Evolutionary conservation across 306 rosid genomes (phyloP).

Genomic region (Canavalia ensiformis): DNA sequence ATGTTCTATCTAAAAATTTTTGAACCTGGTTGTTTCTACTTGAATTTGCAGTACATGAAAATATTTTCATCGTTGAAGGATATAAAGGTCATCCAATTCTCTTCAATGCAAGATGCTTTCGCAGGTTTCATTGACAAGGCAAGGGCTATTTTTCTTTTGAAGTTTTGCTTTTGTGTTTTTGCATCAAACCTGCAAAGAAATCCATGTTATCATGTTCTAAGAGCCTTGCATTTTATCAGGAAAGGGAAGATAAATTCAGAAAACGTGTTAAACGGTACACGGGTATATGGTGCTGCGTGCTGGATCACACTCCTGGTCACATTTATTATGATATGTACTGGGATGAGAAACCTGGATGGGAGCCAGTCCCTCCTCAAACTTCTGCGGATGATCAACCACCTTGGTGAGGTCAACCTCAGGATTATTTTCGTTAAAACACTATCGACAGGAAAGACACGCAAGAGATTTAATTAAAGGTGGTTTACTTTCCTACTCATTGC

Average conservation of each 20-base stretch:
- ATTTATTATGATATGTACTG: constrained; percentile 95
- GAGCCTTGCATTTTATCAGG: constrained; percentile 59
- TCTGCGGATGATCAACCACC: constrained; percentile 91
- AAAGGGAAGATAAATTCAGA: constrained; percentile 77
- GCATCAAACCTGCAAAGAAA: constrained; percentile 25
- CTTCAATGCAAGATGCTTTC: constrained; percentile 91
- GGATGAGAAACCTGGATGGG: constrained; percentile 98
- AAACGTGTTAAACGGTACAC: constrained; percentile 76
- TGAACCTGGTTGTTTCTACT: constrained; percentile 42
- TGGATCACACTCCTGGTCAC: constrained; percentile 81
- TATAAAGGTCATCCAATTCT: constrained; percentile 87
- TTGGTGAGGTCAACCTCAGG: constrained; percentile 56
- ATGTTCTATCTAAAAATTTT: constrained; percentile 1
- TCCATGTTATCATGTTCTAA: neutral
- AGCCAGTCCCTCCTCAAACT: constrained; percentile 83
- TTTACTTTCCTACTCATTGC: constrained; percentile 32
- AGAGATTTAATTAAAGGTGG: constrained; percentile 34
- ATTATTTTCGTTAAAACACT: constrained; percentile 32
- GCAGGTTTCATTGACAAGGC: constrained; percentile 79
- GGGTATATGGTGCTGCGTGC: constrained; percentile 98
- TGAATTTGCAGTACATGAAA: constrained; percentile 67
- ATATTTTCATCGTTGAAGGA: constrained; percentile 86
- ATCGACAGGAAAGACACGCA: neutral
- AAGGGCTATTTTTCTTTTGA: constrained; percentile 42
- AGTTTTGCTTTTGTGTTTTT: constrained; percentile 8